phyloP scores from a whole-genome alignment of 129 eudicot genomes.

The Lactuca sativa region DNA sequence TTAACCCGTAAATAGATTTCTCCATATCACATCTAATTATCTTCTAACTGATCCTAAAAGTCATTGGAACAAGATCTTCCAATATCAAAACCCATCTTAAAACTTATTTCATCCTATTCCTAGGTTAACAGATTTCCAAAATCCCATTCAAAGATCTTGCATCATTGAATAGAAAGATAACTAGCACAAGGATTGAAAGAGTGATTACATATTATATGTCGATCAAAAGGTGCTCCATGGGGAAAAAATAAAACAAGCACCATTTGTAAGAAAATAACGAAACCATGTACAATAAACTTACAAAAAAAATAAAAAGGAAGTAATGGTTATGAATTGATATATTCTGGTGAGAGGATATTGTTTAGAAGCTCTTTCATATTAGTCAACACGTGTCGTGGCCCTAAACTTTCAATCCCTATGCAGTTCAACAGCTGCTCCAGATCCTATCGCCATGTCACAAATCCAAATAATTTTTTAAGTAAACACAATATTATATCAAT shows the following conservation, averaged over 20 bases:
- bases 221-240: conserved; percentile 46
- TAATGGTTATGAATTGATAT: conserved; percentile 46
- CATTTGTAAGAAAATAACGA: conserved; percentile 35
- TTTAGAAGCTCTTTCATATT: conserved; percentile 79
- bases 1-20: no score
- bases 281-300: conserved; percentile 60
- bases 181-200: neutral
- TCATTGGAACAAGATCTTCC: no score
- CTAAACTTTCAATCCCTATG: conserved; percentile 84
- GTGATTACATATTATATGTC: conserved; percentile 14
- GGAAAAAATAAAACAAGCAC: conserved; percentile 47
- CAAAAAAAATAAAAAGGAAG: conserved; percentile 17
- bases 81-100: no score
- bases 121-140: no score
- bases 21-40: no score
- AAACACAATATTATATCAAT: no score
- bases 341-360: conserved; percentile 73
- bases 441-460: conserved; percentile 47
- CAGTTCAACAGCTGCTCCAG: conserved; percentile 91
- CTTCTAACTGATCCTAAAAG: no score
- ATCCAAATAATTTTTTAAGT: no score
- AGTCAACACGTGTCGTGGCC: conserved; percentile 92
- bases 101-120: no score
- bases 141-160: no score
- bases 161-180: neutral